Conservation (phyloP, 108 stramenopile species). For the Schizochytrium sp. region DNA sequence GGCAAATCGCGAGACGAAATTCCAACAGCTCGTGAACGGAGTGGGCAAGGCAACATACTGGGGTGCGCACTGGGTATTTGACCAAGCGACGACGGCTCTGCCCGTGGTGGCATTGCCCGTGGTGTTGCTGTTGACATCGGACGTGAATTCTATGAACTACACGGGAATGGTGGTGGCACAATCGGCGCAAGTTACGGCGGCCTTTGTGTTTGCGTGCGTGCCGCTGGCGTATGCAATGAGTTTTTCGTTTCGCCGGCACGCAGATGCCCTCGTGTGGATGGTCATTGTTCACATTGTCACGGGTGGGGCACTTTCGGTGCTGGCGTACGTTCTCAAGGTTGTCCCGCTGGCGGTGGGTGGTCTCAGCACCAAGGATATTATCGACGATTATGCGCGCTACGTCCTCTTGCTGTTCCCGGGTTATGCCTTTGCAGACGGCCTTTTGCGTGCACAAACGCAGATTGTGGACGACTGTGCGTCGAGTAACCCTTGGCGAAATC, state of each 20-base stretch:
- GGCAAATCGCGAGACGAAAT: not conserved
- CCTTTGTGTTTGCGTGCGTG: conserved; percentile 17
- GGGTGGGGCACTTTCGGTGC: not conserved
- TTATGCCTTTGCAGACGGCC: conserved; percentile 20
- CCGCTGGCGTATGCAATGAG: not conserved
- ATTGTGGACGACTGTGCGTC: not conserved
- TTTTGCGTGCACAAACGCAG: not conserved
- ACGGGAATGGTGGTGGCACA: not conserved
- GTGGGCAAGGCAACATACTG: not conserved
- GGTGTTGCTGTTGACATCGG: not conserved
- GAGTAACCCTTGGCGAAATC: not conserved
- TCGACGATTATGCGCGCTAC: conserved; percentile 3
- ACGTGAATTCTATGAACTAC: not conserved
- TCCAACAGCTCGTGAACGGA: not conserved
- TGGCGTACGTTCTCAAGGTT: not conserved
- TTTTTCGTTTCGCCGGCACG: not conserved
- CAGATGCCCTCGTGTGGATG: not conserved
- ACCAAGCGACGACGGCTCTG: not conserved
- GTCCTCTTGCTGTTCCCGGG: conserved; percentile 9
- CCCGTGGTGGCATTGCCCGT: not conserved
- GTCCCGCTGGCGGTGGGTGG: not conserved
- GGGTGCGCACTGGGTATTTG: not conserved
- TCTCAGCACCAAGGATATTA: not conserved
- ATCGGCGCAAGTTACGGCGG: conserved; percentile 23
- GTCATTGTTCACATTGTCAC: not conserved